phyloP scores from a whole-genome alignment of 1,139 yeast species.

The Wickerhamiella infanticola region DNA sequence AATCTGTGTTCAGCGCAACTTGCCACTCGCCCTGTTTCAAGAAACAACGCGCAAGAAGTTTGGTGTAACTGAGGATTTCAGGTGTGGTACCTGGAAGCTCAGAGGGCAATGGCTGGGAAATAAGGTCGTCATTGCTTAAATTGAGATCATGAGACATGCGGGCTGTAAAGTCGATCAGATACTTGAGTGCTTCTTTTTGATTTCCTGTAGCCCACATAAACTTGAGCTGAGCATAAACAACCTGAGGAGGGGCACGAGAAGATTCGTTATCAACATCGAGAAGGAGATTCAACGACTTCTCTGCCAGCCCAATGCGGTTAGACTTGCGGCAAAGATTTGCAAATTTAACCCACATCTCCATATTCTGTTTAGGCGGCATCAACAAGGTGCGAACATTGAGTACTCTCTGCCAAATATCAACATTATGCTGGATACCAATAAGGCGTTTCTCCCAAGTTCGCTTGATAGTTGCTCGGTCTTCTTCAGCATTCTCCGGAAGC shows the following conservation, averaged over 20 bases:
- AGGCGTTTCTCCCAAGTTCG: constrained; percentile 90
- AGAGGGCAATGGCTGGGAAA: constrained; percentile 74
- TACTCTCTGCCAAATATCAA: constrained; percentile 96
- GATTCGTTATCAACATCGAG: constrained; percentile 46
- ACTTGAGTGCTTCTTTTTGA: constrained; percentile 70
- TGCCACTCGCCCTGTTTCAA: constrained; percentile 98
- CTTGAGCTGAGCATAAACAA: constrained; percentile 90
- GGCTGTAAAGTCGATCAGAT: constrained; percentile 77
- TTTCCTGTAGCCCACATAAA: constrained; percentile 96
- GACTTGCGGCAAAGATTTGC: constrained; percentile 92
- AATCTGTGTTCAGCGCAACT: constrained; percentile 66
- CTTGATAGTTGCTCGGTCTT: constrained; percentile 52
- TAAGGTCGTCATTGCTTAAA: constrained; percentile 48
- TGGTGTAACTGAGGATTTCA: constrained; percentile 73
- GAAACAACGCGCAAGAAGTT: constrained; percentile 80
- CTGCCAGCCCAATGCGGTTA: constrained; percentile 83
- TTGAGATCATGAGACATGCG: constrained; percentile 71
- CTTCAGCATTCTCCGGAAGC: constrained; percentile 68
- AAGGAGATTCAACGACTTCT: constrained; percentile 68
- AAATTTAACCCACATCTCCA: constrained; percentile 97
- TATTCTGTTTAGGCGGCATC: constrained; percentile 87
- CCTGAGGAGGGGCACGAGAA: constrained; percentile 59
- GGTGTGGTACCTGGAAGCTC: constrained; percentile 23
- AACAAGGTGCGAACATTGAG: constrained; percentile 86
- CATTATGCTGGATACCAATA: constrained; percentile 88